A percentile compares a stretch with the other conserved stretches of the same genome.
These are phyloP conservation scores for Agarophyton chilense DNA, from an alignment of 23 red algal genomes.

Conservation along the genomic window DNA sequence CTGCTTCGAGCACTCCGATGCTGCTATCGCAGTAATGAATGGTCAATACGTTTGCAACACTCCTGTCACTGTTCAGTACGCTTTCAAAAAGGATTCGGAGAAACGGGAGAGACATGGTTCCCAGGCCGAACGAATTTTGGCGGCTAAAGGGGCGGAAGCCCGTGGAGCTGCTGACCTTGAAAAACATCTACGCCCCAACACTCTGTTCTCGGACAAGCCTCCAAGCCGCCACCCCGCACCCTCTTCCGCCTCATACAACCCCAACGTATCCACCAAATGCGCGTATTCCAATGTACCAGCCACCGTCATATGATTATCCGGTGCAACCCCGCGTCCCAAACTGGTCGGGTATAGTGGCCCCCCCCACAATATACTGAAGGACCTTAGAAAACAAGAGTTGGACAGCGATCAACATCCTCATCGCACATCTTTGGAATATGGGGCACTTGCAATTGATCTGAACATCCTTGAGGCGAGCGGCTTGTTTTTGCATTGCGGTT, in stretches of 20 bases:
- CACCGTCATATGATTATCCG: not conserved
- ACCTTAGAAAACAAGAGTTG: too few relatives aligned
- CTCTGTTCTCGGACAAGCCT: constrained; percentile 55
- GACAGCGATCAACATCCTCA: too few relatives aligned
- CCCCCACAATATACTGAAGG: not conserved
- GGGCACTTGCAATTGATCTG: too few relatives aligned
- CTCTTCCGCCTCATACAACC: not conserved
- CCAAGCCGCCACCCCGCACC: not conserved
- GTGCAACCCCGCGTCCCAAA: not conserved
- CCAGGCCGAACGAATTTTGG: constrained; percentile 80
- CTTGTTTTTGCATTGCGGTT: too few relatives aligned
- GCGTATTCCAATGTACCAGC: not conserved
- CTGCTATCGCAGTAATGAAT: constrained; percentile 79
- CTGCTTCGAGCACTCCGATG: constrained; percentile 75
- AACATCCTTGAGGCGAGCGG: too few relatives aligned
- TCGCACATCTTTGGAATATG: too few relatives aligned
- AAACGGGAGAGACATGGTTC: constrained; percentile 79
- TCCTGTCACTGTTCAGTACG: constrained; percentile 88
- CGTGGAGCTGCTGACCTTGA: not conserved
- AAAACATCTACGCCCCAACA: constrained; percentile 20
- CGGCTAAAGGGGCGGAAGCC: constrained; percentile 49
- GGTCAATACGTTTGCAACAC: constrained; percentile 81
- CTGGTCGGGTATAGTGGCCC: not conserved
- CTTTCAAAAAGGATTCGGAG: constrained; percentile 82
- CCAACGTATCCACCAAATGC: not conserved